These are phyloP conservation scores for Penicillium olsonii DNA, from an alignment of 2,329 filamentous ascomycete species.

Conservation along the genomic window DNA sequence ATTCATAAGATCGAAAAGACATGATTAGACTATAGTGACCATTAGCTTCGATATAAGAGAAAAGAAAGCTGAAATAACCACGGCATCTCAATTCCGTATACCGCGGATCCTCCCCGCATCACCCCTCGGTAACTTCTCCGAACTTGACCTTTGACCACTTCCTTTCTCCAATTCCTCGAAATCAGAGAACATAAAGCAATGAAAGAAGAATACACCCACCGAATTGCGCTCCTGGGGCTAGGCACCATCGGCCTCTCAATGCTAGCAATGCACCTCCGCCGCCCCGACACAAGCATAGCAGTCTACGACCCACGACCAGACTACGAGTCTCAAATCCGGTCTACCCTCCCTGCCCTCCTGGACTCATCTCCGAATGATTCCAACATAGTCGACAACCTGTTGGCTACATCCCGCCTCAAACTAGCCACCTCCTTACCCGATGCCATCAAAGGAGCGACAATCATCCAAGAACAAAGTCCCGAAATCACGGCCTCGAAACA, in stretches of 20 bases:
- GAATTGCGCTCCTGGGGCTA: constrained; percentile 40
- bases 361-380: constrained; percentile 5
- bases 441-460: constrained; percentile 50
- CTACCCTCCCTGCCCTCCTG: constrained; percentile 48
- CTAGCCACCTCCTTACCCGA: constrained; percentile 36
- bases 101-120: background rate
- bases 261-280: constrained; percentile 54
- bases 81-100: background rate
- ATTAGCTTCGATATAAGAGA: background rate
- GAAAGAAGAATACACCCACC: constrained; percentile 17
- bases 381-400: constrained; percentile 25
- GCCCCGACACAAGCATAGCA: constrained; percentile 43
- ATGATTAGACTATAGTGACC: no score
- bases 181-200: background rate
- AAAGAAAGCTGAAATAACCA: background rate
- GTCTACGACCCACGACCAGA: constrained; percentile 56
- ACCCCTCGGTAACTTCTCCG: background rate
- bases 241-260: constrained; percentile 58
- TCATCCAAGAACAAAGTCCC: constrained; percentile 63
- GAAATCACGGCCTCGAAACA: constrained; percentile 56
- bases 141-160: background rate
- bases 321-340: constrained; percentile 46
- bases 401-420: constrained; percentile 33
- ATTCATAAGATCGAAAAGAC: no score
- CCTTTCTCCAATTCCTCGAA: background rate